Conservation (phyloP, 2,329 filamentous ascomycete genomes). For the Xylariales sp. region DNA sequence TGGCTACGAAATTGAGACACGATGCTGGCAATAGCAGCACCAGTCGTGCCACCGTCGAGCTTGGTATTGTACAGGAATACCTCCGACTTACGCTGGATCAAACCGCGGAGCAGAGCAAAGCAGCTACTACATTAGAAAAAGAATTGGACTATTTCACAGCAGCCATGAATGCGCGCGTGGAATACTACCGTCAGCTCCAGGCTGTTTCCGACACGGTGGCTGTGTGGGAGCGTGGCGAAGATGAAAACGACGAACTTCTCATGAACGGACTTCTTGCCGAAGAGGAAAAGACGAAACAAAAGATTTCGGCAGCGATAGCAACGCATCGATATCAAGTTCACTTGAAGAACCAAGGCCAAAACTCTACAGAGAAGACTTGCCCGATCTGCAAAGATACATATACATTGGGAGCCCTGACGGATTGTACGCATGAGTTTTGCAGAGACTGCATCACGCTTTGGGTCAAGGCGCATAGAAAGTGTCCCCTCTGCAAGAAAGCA, state of each 20-base stretch:
- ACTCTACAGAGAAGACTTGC: slow-evolving; percentile 65
- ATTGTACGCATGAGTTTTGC: slow-evolving; percentile 91
- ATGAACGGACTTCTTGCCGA: slow-evolving; percentile 36
- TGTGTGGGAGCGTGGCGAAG: slow-evolving; percentile 61
- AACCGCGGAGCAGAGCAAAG: slow-evolving; percentile 48
- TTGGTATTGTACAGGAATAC: slow-evolving; percentile 59
- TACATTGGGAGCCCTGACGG: slow-evolving; percentile 73
- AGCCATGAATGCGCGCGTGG: slow-evolving; percentile 79
- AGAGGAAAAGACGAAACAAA: slow-evolving; percentile 50
- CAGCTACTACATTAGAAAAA: slow-evolving; percentile 46
- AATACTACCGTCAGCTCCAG: slow-evolving; percentile 89
- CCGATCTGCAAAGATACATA: slow-evolving; percentile 81
- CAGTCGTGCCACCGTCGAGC: slow-evolving; percentile 56
- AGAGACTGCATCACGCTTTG: slow-evolving; percentile 80
- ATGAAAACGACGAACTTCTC: slow-evolving; percentile 36
- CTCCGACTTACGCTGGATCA: slow-evolving; percentile 56
- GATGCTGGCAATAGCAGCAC: slow-evolving; percentile 46
- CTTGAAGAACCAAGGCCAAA: slow-evolving; percentile 54
- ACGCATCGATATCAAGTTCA: slow-evolving; percentile 70
- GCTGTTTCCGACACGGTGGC: slow-evolving; percentile 83
- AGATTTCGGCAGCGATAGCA: slow-evolving; percentile 59
- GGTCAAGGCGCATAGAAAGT: slow-evolving; percentile 70
- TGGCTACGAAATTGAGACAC: slow-evolving; percentile 56
- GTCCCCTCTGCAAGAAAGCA: slow-evolving; percentile 76
- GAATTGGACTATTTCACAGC: slow-evolving; percentile 73